Evolutionary conservation across 1,139 yeast genomes (phyloP).

Genomic region (Debaryomyces nepalensis): DNA sequence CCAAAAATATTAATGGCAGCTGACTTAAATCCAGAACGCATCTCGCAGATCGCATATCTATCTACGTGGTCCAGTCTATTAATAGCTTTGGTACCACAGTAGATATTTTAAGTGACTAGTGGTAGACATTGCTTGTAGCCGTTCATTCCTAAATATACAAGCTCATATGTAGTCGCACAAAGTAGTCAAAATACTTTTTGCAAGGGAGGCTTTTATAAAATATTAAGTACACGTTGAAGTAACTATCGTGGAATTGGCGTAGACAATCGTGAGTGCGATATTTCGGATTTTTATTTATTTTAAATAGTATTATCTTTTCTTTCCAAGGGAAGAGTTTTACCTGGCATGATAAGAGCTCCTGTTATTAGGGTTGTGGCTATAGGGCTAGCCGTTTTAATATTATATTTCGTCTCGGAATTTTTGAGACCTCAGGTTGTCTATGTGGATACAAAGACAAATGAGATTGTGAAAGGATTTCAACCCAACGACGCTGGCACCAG

Average conservation of each 20-base stretch:
- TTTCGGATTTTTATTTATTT: not conserved
- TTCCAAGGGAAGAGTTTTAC: not conserved
- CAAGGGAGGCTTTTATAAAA: not conserved
- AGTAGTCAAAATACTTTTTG: too few species aligned
- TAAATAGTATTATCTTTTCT: not conserved
- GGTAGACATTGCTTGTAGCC: too few species aligned
- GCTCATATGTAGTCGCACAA: too few species aligned
- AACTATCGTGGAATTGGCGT: too few species aligned
- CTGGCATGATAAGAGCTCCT: conserved; percentile 27
- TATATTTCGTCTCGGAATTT: conserved; percentile 23
- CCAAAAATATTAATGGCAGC: too few species aligned
- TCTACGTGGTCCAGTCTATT: too few species aligned
- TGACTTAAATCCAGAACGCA: too few species aligned
- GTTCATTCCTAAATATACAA: too few species aligned
- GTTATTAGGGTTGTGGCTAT: conserved; percentile 24
- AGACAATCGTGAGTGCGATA: too few species aligned
- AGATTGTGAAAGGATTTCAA: conserved; percentile 22
- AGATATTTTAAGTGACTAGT: too few species aligned
- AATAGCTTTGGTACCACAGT: too few species aligned
- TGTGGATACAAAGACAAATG: conserved; percentile 29
- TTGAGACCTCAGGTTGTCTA: conserved; percentile 28
- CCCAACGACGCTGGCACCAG: conserved; percentile 9
- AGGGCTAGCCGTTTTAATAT: conserved; percentile 23
- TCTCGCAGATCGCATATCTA: too few species aligned
- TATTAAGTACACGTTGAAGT: not conserved